Evolutionary conservation across 192 early-diverging fungal species (phyloP).

Genomic region (Endogone sp.): DNA sequence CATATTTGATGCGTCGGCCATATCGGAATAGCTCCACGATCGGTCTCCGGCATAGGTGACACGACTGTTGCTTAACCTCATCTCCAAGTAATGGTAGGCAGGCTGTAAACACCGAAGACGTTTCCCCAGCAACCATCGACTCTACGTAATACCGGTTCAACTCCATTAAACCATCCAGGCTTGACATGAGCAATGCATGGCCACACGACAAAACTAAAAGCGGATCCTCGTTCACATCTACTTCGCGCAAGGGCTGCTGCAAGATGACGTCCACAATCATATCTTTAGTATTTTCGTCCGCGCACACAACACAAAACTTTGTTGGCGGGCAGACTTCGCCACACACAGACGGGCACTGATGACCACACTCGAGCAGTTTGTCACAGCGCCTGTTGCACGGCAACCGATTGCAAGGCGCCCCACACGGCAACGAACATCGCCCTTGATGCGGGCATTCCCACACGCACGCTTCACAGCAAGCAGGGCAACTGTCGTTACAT

Average conservation of each 20-base stretch:
- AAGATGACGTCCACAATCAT: slow-evolving; percentile 27
- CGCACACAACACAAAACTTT: slow-evolving; percentile 32
- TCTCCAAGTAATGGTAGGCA: slow-evolving; percentile 14
- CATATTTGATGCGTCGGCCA: slow-evolving; percentile 30
- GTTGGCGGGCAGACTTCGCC: slow-evolving; percentile 31
- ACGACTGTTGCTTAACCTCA: slow-evolving; percentile 18
- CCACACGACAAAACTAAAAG: slow-evolving; percentile 45
- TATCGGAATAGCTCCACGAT: slow-evolving; percentile 29
- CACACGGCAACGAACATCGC: slow-evolving; percentile 43
- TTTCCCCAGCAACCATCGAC: not conserved
- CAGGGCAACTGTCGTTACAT: slow-evolving; percentile 36
- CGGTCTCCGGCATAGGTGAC: slow-evolving; percentile 41
- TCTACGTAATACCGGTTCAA: slow-evolving; percentile 35
- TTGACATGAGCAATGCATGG: slow-evolving; percentile 47
- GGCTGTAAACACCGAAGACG: slow-evolving; percentile 1
- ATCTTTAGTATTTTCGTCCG: slow-evolving; percentile 14
- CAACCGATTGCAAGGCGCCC: slow-evolving; percentile 51
- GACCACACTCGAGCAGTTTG: slow-evolving; percentile 38
- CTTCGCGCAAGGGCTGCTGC: slow-evolving; percentile 27
- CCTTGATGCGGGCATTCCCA: slow-evolving; percentile 54
- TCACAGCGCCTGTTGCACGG: slow-evolving; percentile 52
- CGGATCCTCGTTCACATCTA: slow-evolving; percentile 39
- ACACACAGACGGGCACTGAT: slow-evolving; percentile 44
- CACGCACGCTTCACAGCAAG: slow-evolving; percentile 39
- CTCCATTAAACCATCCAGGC: slow-evolving; percentile 44